Conservation (phyloP, 768 basidiomycete species). For the Leccinum rimulosum region DNA sequence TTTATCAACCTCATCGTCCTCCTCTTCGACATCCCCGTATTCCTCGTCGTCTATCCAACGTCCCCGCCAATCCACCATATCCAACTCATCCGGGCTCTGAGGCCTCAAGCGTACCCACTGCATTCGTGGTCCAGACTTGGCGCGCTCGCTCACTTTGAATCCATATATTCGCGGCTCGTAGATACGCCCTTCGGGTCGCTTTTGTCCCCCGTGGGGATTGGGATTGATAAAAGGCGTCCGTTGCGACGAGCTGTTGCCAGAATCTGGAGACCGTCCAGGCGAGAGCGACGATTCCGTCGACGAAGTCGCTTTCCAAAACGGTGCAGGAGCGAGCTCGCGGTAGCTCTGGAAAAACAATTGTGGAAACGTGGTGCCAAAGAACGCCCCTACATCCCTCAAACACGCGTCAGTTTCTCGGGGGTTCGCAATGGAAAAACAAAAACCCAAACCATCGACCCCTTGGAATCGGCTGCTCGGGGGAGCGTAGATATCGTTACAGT, state of each 20-base stretch:
- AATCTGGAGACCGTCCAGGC: conserved; percentile 52
- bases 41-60: conserved; percentile 81
- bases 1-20: conserved; percentile 54
- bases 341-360: conserved; percentile 98
- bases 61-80: conserved; percentile 87
- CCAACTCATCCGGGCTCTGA: conserved; percentile 73
- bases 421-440: conserved; percentile 5
- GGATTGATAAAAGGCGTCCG: conserved; percentile 76
- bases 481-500: conserved; percentile 95
- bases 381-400: conserved; percentile 67
- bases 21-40: conserved; percentile 64
- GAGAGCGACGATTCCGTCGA: conserved; percentile 52
- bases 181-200: conserved; percentile 79
- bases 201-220: conserved; percentile 86
- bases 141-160: conserved; percentile 94
- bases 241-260: conserved; percentile 47
- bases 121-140: conserved; percentile 95
- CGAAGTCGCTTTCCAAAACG: conserved; percentile 79
- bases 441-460: conserved; percentile 82
- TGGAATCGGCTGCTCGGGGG: conserved; percentile 95
- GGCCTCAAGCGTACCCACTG: conserved; percentile 92
- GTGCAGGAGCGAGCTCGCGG: conserved; percentile 90
- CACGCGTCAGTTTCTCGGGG: conserved; percentile 12
- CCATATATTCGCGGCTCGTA: conserved; percentile 95
- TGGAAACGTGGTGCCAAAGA: conserved; percentile 99